Conservation (phyloP, 2,329 filamentous ascomycete genomes). For the Paraphoma chrysanthemicola region DNA sequence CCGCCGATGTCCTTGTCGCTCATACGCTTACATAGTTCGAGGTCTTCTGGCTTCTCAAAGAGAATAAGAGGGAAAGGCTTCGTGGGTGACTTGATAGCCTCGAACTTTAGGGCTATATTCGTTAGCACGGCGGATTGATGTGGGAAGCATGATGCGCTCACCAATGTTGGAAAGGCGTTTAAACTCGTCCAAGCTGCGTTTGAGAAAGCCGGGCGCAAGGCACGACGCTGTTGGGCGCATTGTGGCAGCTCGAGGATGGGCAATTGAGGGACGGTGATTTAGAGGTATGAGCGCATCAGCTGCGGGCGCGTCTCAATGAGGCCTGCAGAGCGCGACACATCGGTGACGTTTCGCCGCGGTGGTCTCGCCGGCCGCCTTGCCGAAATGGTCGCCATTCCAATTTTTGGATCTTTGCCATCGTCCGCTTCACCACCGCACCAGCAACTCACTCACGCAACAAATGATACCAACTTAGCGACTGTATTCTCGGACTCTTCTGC, state of each 20-base stretch:
- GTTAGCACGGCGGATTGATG: conserved; percentile 36
- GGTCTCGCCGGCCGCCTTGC: conserved; percentile 21
- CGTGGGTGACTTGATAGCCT: conserved; percentile 70
- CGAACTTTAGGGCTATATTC: conserved; percentile 68
- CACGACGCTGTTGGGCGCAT: conserved; percentile 49
- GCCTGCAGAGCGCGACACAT: conserved; percentile 2
- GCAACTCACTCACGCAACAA: conserved; percentile 1
- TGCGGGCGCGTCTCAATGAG: conserved; percentile 10
- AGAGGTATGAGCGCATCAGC: conserved; percentile 7
- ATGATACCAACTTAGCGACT: conserved; percentile 1
- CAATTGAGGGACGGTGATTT: neutral
- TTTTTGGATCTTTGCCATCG: conserved; percentile 20
- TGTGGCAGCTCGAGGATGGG: conserved; percentile 6
- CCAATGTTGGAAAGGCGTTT: conserved; percentile 63
- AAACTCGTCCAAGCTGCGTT: conserved; percentile 66
- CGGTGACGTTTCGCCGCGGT: conserved; percentile 25
- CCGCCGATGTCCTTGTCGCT: conserved; percentile 87
- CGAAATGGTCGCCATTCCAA: conserved; percentile 22
- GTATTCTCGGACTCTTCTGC: neutral
- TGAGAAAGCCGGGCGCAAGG: conserved; percentile 60
- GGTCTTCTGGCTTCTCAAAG: conserved; percentile 61
- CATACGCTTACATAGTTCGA: conserved; percentile 73
- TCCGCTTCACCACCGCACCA: conserved; percentile 5
- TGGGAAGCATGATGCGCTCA: conserved; percentile 41
- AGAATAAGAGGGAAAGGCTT: conserved; percentile 69